Base-by-base conservation (phyloP, 2,329 filamentous ascomycete species). In the Stagonosporopsis rhizophila region DNA sequence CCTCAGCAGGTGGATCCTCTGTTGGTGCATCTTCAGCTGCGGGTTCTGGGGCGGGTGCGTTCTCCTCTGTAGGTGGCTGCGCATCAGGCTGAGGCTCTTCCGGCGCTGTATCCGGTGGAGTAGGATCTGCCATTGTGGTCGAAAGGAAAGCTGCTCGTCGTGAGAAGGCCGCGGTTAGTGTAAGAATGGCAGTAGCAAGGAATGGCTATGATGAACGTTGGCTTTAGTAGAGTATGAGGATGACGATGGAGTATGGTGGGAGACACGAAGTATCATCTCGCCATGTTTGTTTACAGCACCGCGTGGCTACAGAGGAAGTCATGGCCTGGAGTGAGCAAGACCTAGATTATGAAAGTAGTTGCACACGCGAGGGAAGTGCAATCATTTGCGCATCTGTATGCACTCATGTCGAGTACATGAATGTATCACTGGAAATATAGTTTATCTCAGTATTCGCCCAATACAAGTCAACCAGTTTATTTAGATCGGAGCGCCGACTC, bases 291-390 rank as follows among this genome's bases (percentile, higher is more conserved):
- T 51, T 51, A 47, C 42, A 22, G 15, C 20, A 15, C 34, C 53
- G 53, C 53, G 47, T 56, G 53, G 53, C 53, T 42, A n/a, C 22
- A n/a, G n/a, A 6, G 51, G 53, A 56, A 56, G 47, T 51, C 28
- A 22, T 51, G 47, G 32, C 32, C 37, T 14, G 22, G 7, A 44
- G 40, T 32, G 30, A 40, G 30, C 30, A 32, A 15, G 52, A 48
- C 39, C 39, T 38, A 19, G 22, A 25, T 19, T 23, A 28, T 20
- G 12, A 2, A 30, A 15, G 52, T 25, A 48, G 23, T 39, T 25
- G 14, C n/a, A n/a, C 9, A 12, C 15, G 14, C 3, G 12, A n/a
- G 42, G 47, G 38, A 56, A 32, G 46, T 37, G 42, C 46, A 20
- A 4, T 4, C 35, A 38, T 38, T 32, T 4, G 30, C 30, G 30